Evolutionary conservation across 1,284 basidiomycete genomes (phyloP), one percentile per base, ranked within the genome.

Genomic region (Pisolithus thermaeus): DNA sequence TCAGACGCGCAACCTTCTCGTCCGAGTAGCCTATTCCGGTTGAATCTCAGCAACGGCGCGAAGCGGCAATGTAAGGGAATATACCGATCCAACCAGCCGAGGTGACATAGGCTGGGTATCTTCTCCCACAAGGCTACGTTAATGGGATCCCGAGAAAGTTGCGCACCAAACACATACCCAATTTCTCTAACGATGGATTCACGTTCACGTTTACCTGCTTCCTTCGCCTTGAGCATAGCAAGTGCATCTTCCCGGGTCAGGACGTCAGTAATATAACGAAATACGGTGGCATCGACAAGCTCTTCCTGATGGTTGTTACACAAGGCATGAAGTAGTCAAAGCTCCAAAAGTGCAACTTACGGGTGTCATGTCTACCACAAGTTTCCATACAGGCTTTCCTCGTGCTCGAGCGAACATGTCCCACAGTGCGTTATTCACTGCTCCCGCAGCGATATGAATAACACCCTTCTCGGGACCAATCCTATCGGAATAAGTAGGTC

Each of bases 21-120:
- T 97, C 93, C 28, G 80, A 81, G 73, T 97, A 97, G 12, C 64
- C 67, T 66, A 28, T 43, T 23, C 39, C n/a, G 32, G 22, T 14
- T n/a, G 14, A 30, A 18, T 20, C 37, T 25, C 20, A 16, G 32
- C 9, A 30, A 25, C 9, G 8, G 20, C 55, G 47, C 5, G 2
- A 32, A 39, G 8, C 28, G 41, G 54, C 25, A 61, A 54, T 35
- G 28, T 7, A 20, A 23, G 42, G 25, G 32, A 23, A 50, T 56
- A 27, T 54, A 79, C 83, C 90, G 22, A 94, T 79, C 92, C 92
- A 96, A 47, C 94, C 94, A 25, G 90, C 93, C 12, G 88, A 92
- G 11, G 94, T 97, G 30, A 97, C 91, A 69, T 97, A 97, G 27
- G 93, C 92, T 20, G 93, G 94, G 71, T 97, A 97, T 27, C 91